Base-by-base conservation (phyloP, 352 stramenopile genomes). In the Plasmopara viticola region DNA sequence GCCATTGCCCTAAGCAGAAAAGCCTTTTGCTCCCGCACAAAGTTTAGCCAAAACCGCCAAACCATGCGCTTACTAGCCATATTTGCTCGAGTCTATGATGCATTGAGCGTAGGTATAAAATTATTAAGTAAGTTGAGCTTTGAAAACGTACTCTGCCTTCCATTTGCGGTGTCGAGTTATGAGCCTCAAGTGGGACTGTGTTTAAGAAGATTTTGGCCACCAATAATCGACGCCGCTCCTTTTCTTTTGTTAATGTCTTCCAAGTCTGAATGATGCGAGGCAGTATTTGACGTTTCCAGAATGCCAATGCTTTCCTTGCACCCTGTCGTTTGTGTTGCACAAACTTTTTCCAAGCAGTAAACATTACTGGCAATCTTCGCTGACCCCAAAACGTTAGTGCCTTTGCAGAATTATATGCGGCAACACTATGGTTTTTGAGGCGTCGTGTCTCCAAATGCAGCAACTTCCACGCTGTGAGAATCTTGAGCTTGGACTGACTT, bases 1-100 rank as follows among this genome's bases (percentile, higher is more conserved):
- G 87, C 60, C 25, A 64, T 84, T 0, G 79, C 70, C 43, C 87
- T 83, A 33, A 90, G 51, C 25, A 92, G 33, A 47, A 90, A 92
- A 9, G 62, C 58, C 48, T 87, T 86, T 37, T 92, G 77, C 3
- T 75, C 51, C 0, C 50, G n/a, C 12, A 72, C 55, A 46, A 90
- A 86, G 34, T 66, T 61, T 30, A 40, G 44, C 82, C 79, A 93
- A 12, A 74, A 48, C 2, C 58, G 56, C 50, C 78, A 72, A 8
- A 87, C 53, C 12, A 87, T 48, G 0, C 64, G 54, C 52, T 86
- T 81, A 0, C 56, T 65, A 6, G 53, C 48, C 2, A 54, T 9
- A 28, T 90, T 87, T 10, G 82, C 76, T 41, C 58, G 56, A 15
- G 39, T 42, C 78, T 87, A 35, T 6, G 39, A 2, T 28, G 28